phyloP scores from a whole-genome alignment of 257 asterid species.

The Cordia subcordata region DNA sequence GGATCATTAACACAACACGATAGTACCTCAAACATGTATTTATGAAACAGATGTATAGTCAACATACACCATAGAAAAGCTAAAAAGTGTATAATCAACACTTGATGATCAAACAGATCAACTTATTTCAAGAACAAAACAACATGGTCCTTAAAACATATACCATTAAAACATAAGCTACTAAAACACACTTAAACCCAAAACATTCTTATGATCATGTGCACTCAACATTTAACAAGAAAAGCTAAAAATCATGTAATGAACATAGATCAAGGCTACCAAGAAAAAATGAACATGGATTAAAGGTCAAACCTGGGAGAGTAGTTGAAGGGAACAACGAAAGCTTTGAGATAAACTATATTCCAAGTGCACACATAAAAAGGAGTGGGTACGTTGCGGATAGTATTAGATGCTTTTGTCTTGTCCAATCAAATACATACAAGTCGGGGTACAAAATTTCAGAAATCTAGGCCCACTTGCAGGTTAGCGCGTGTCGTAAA shows the following conservation, averaged over 20 bases:
- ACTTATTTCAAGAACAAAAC: too few relatives aligned
- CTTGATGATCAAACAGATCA: too few relatives aligned
- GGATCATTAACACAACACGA: not conserved
- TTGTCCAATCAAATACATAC: not conserved
- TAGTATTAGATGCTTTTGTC: not conserved
- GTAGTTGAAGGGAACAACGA: constrained; percentile 4
- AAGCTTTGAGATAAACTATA: constrained; percentile 2
- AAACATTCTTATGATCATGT: too few relatives aligned
- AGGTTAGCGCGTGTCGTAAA: not conserved
- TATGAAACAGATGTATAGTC: too few relatives aligned
- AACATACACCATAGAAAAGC: too few relatives aligned
- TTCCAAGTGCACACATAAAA: not conserved
- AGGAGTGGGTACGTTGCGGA: not conserved
- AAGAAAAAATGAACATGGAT: not conserved
- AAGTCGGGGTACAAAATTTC: too few relatives aligned
- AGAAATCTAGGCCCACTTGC: not conserved
- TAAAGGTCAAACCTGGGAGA: constrained; percentile 17
- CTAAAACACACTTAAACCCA: too few relatives aligned
- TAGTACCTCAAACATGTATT: not conserved
- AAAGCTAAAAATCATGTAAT: not conserved
- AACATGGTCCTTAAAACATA: too few relatives aligned
- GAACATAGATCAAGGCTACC: not conserved
- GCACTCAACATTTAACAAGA: too few relatives aligned
- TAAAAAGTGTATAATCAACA: too few relatives aligned
- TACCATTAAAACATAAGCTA: too few relatives aligned